Evolutionary conservation across 2,329 filamentous ascomycete genomes (phyloP), one percentile per base, ranked within the genome.

Genomic region (Diaporthe citri): DNA sequence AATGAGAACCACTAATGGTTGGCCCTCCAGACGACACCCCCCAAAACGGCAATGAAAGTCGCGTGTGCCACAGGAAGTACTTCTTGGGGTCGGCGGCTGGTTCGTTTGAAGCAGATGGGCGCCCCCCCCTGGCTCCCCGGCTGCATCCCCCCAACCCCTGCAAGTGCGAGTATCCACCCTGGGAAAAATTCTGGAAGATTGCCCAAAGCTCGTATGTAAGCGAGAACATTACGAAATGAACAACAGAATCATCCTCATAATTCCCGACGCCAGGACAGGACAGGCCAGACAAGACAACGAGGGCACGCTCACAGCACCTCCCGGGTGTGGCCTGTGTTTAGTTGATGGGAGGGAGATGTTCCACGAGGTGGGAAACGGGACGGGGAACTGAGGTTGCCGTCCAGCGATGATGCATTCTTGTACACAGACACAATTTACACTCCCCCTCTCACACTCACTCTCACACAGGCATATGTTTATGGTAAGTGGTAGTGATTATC

Each of bases 141-240:
- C 22, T 52, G 46, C 59, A 64, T 41, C 46, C 64, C 64, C 46
- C 25, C 48, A 51, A 6, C 67, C 73, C 59, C 69, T 43, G 51
- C 69, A 60, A 62, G 36, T 31, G 66, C 46, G 43, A 62, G 71
- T 57, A 13, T 36, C 71, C 60, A 73, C 43, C 66, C 39, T 48
- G 43, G 34, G 43, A 72, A 72, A 74, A 59, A 72, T 76, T 76
- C 75, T 76, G 72, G 75, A 76, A 76, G 69, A 74, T 76, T 76
- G 39, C 75, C 72, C 51, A 72, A 74, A 74, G 25, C 36, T 70
- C 52, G 28, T 72, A 41, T 55, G 48, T 72, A 76, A 74, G 75
- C 75, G 75, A 76, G 72, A 72, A 39, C 72, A 74, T 56, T 64
- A 62, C 72, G 70, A 73, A 69, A 76, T 74, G 72, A 76, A 71